A percentile compares a stretch with the other conserved stretches of the same genome.
Evolutionary conservation across 306 rosid genomes (phyloP).

Genomic region (Chamaecrista fasciculata): DNA sequence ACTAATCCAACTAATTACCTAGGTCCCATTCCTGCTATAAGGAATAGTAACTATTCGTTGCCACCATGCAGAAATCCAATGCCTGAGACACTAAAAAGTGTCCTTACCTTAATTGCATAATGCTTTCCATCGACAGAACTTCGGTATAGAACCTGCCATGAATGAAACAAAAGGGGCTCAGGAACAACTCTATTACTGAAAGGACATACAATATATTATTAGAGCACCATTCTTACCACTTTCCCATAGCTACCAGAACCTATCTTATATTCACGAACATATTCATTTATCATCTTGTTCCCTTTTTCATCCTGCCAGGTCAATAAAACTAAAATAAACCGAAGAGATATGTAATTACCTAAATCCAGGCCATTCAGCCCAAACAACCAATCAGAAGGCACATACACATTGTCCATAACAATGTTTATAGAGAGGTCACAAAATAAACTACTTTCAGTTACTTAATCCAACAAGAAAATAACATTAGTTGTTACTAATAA

Average conservation of each 20-base stretch:
- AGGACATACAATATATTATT: slow-evolving; percentile 12
- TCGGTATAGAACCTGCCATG: slow-evolving; percentile 72
- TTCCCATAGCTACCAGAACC: slow-evolving; percentile 98
- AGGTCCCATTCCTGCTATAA: slow-evolving; percentile 14
- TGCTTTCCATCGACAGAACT: slow-evolving; percentile 69
- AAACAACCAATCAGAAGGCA: slow-evolving; percentile 25
- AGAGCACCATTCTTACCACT: slow-evolving; percentile 64
- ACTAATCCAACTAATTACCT: slow-evolving; percentile 24
- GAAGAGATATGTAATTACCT: neutral
- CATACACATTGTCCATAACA: neutral
- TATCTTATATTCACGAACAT: slow-evolving; percentile 82
- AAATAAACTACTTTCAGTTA: neutral
- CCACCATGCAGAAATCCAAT: slow-evolving; percentile 3
- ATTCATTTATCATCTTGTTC: slow-evolving; percentile 83
- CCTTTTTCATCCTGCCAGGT: slow-evolving; percentile 81
- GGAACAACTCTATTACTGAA: slow-evolving; percentile 10
- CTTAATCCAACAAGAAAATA: neutral
- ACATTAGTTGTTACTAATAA: too few relatives aligned
- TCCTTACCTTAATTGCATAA: slow-evolving; percentile 84
- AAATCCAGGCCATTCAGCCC: neutral
- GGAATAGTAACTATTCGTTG: slow-evolving; percentile 10
- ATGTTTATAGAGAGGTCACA: neutral
- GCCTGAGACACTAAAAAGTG: neutral
- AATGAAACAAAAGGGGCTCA: slow-evolving; percentile 33
- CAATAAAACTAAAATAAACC: slow-evolving; percentile 1